Percentiles rank a stretch among this genome's conserved stretches.
Evolutionary conservation across 345 rosid species (phyloP).

Genomic region (Camelina neglecta): DNA sequence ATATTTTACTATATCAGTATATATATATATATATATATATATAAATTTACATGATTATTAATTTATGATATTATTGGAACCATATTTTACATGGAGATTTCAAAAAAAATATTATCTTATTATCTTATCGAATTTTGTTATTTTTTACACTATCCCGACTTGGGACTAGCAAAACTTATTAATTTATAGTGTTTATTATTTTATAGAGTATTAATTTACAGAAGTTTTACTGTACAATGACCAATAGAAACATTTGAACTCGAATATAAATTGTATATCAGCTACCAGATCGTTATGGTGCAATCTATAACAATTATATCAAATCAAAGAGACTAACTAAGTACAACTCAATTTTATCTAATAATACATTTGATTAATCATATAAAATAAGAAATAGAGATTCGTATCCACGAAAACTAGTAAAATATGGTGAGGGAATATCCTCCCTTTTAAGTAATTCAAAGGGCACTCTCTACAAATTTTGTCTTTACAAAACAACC

Average conservation of each 20-base stretch:
- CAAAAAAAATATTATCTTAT: no score
- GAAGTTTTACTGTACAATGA: no score
- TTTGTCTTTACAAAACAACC: conserved; percentile 41
- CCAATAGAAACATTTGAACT: not conserved
- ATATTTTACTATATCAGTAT: no score
- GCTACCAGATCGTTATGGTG: not conserved
- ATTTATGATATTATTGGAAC: no score
- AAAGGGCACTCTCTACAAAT: conserved; percentile 26
- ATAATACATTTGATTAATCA: conserved; percentile 14
- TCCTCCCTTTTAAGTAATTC: conserved; percentile 33
- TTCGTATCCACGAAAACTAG: conserved; percentile 37
- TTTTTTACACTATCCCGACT: no score
- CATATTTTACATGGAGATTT: no score
- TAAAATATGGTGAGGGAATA: conserved; percentile 28
- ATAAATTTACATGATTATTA: no score
- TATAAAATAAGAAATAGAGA: conserved; percentile 18
- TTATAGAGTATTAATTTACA: no score
- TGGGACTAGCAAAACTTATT: no score
- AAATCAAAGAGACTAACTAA: not conserved
- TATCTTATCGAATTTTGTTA: no score
- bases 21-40: no score
- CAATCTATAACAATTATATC: not conserved
- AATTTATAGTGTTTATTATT: no score
- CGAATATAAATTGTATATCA: not conserved
- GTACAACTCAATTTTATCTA: conserved; percentile 8